Evolutionary conservation across 1,284 basidiomycete genomes (phyloP).

Genomic region (Ustilago crameri): DNA sequence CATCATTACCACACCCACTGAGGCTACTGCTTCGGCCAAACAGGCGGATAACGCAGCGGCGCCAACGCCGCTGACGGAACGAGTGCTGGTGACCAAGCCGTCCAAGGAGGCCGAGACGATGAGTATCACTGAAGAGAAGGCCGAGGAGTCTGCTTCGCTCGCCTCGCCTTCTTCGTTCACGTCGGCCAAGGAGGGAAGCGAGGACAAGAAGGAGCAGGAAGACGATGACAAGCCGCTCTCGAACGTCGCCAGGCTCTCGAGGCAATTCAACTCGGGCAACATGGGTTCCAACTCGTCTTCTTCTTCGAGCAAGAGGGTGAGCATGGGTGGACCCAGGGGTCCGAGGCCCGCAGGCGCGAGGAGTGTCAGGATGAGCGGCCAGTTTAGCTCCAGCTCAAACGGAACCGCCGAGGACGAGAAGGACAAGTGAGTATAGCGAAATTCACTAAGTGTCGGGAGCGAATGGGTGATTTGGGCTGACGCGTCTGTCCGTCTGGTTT

Average conservation of each 20-base stretch:
- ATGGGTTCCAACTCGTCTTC: not conserved
- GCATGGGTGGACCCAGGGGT: conserved; percentile 18
- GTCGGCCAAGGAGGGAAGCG: not conserved
- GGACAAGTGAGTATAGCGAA: not conserved
- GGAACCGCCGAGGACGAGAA: not conserved
- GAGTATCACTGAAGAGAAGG: conserved; percentile 19
- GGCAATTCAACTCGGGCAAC: conserved; percentile 46
- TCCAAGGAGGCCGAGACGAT: conserved; percentile 26
- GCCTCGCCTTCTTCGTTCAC: not conserved
- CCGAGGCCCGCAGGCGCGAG: conserved; percentile 35
- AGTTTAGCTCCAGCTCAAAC: conserved; percentile 8
- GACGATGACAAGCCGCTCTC: conserved; percentile 41
- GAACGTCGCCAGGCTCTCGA: conserved; percentile 54
- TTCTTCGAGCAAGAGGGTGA: conserved; percentile 4
- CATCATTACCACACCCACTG: conserved; percentile 52
- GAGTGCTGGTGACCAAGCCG: conserved; percentile 47
- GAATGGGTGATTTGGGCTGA: not conserved
- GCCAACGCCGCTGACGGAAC: conserved; percentile 68
- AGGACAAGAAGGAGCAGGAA: conserved; percentile 35
- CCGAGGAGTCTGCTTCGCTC: conserved; percentile 18
- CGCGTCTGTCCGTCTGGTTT: not conserved
- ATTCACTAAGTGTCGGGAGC: not conserved
- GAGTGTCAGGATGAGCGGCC: conserved; percentile 18
- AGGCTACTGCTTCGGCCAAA: conserved; percentile 64
- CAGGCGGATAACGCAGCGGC: conserved; percentile 21